Conservation (phyloP, 2,329 filamentous ascomycete genomes). For the Verticillium isaacii region DNA sequence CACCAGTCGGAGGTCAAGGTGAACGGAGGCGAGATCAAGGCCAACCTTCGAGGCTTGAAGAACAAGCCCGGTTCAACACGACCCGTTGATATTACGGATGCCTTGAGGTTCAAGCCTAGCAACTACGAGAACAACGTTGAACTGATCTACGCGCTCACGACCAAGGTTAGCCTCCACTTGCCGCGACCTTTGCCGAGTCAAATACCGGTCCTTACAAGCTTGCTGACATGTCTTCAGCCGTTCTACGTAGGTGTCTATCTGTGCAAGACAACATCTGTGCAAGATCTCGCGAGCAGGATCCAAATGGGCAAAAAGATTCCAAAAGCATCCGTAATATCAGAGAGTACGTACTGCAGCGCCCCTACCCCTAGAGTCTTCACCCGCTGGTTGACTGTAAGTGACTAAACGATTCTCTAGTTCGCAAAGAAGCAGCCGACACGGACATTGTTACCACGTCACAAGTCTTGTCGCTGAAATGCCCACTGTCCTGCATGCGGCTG, state of each 20-base stretch:
- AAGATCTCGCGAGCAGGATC: conserved; percentile 66
- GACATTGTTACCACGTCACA: conserved; percentile 88
- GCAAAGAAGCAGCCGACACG: conserved; percentile 73
- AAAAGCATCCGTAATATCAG: conserved; percentile 74
- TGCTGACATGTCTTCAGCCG: conserved; percentile 45
- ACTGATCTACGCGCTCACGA: conserved; percentile 88
- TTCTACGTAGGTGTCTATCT: conserved; percentile 70
- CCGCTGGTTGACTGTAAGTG: neutral
- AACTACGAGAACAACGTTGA: conserved; percentile 72
- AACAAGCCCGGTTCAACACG: conserved; percentile 94
- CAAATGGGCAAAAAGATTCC: conserved; percentile 66
- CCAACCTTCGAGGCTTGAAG: conserved; percentile 91
- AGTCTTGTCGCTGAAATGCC: conserved; percentile 88
- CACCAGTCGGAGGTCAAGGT: conserved; percentile 89
- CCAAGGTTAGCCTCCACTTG: conserved; percentile 55
- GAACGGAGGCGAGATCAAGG: conserved; percentile 82
- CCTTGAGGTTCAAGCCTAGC: conserved; percentile 62
- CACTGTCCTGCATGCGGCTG: conserved; percentile 80
- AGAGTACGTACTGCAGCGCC: conserved; percentile 55
- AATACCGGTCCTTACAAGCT: neutral
- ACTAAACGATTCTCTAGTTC: conserved; percentile 48
- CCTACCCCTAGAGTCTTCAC: neutral
- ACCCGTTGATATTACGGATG: conserved; percentile 83
- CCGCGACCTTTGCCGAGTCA: conserved; percentile 4
- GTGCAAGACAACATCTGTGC: conserved; percentile 67